Conservation (phyloP, 768 basidiomycete species). For the Naganishia vaughanmartiniae region DNA sequence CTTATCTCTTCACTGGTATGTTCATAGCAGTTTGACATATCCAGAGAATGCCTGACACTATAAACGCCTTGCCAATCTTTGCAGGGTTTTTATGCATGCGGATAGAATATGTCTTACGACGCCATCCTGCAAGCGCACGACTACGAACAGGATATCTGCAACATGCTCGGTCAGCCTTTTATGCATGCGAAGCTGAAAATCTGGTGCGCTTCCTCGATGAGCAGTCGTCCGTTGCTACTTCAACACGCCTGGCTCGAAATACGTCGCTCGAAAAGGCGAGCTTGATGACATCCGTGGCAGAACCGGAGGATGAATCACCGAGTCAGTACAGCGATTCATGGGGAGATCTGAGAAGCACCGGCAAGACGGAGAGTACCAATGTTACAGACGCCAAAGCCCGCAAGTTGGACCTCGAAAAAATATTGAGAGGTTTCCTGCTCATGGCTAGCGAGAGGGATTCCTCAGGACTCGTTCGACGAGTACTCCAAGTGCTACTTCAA, state of each 20-base stretch:
- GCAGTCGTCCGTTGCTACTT: not conserved
- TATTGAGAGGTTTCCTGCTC: constrained; percentile 21
- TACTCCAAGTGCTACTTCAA: constrained; percentile 28
- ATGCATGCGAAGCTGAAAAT: not conserved
- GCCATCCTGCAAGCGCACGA: not conserved
- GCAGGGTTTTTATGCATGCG: not conserved
- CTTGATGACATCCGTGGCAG: too few species aligned
- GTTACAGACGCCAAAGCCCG: not conserved
- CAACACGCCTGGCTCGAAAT: not conserved
- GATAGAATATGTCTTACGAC: not conserved
- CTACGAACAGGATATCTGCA: not conserved
- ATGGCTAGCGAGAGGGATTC: constrained; percentile 27
- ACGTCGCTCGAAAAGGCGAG: too few species aligned
- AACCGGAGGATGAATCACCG: too few species aligned
- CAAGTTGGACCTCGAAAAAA: constrained; percentile 14
- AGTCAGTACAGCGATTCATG: too few species aligned
- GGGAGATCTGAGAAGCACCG: not conserved
- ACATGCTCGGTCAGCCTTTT: not conserved
- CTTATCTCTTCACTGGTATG: constrained; percentile 9
- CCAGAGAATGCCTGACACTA: not conserved
- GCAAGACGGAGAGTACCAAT: not conserved
- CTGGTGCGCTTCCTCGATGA: not conserved
- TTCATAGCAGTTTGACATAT: not conserved
- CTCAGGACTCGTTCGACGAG: constrained; percentile 17
- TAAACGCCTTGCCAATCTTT: too few species aligned